Evolutionary conservation across 1,284 basidiomycete species (phyloP).

Genomic region (Leccinum insolens): DNA sequence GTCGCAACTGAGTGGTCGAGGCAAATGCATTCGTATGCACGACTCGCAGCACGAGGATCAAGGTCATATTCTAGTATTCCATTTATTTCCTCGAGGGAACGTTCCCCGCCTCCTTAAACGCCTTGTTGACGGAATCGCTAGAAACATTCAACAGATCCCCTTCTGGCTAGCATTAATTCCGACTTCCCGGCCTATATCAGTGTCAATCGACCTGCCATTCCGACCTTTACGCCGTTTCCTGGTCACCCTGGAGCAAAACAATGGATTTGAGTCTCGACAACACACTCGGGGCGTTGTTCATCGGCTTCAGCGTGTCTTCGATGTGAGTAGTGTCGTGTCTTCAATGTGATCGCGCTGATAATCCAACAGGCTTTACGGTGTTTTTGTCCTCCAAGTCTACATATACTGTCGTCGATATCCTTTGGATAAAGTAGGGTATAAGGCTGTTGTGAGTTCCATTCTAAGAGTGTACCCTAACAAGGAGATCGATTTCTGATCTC

Average conservation of each 20-base stretch:
- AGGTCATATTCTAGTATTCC: not conserved
- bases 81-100: not conserved
- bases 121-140: conserved; percentile 1
- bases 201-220: not conserved
- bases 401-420: conserved; percentile 60
- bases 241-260: conserved; percentile 3
- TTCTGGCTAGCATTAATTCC: conserved; percentile 13
- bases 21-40: not conserved
- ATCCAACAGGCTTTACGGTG: conserved; percentile 45
- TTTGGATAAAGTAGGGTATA: conserved; percentile 55
- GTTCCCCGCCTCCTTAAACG: not conserved
- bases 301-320: conserved; percentile 57
- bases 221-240: not conserved
- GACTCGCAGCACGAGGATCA: not conserved
- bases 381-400: conserved; percentile 54
- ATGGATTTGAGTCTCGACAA: conserved; percentile 41
- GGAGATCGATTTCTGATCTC: not conserved
- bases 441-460: conserved; percentile 49
- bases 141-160: conserved; percentile 5
- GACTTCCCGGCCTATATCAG: conserved; percentile 16
- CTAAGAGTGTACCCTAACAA: not conserved
- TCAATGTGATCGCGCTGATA: not conserved
- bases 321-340: conserved; percentile 37
- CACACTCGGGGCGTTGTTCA: conserved; percentile 60
- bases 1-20: not conserved